Evolutionary conservation across 345 rosid species (phyloP).

Genomic region (Arabidopsis arenosa): DNA sequence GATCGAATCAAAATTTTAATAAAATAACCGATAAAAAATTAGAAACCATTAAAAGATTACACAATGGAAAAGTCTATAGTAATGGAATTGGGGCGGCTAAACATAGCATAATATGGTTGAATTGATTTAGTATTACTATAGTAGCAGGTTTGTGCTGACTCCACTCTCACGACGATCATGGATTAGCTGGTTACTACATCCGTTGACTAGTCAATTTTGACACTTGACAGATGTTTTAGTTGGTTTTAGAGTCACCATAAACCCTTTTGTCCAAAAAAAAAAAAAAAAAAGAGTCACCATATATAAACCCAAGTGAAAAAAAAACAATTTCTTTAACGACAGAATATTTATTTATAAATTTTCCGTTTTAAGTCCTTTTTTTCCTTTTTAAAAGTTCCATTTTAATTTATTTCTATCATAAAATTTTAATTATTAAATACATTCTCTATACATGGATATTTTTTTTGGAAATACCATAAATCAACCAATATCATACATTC

Average conservation of each 20-base stretch:
- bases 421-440: not conserved
- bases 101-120: not conserved
- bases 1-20: not conserved
- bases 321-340: not conserved
- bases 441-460: not conserved
- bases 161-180: conserved; percentile 23
- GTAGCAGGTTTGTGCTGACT: not conserved
- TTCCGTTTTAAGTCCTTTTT: too few species aligned
- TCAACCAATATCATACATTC: not conserved
- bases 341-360: too few species aligned
- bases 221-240: conserved; percentile 6
- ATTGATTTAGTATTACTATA: not conserved
- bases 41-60: not conserved
- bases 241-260: not conserved
- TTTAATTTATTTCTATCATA: too few species aligned
- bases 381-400: too few species aligned
- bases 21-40: not conserved
- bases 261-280: too few species aligned
- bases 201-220: conserved; percentile 31
- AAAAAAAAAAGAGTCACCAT: too few species aligned
- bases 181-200: not conserved
- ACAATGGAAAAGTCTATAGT: not conserved
- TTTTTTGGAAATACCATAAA: not conserved
- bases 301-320: not conserved
- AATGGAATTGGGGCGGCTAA: conserved; percentile 28